Conservation (phyloP, 228 moss, liverwort and hornwort species). For the Sphagnum magellanicum region DNA sequence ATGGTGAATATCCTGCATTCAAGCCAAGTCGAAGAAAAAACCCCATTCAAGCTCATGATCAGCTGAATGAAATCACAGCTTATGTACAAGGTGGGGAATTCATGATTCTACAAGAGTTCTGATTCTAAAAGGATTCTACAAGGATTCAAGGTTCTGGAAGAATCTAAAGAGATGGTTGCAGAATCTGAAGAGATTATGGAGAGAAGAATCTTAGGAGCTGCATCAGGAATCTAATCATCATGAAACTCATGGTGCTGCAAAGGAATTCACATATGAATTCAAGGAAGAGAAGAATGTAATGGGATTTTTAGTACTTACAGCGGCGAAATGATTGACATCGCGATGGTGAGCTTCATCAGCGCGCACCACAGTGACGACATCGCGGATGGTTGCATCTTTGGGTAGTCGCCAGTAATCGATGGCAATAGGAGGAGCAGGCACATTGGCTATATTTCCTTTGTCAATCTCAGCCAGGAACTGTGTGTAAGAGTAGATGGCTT, state of each 20-base stretch:
- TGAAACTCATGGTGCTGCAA: too few relatives aligned
- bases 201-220: too few relatives aligned
- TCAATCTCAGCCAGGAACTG: slow-evolving; percentile 57
- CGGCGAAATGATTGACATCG: slow-evolving; percentile 96
- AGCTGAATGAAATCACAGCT: too few relatives aligned
- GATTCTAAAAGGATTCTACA: too few relatives aligned
- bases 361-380: slow-evolving; percentile 63
- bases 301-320: slow-evolving; percentile 30
- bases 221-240: too few relatives aligned
- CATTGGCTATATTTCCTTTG: slow-evolving; percentile 47
- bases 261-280: too few relatives aligned
- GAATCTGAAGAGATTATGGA: too few relatives aligned
- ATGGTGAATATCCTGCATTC: slow-evolving; percentile 51
- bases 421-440: slow-evolving; percentile 73
- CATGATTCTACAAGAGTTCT: not conserved
- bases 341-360: slow-evolving; percentile 98
- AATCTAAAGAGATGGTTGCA: not conserved
- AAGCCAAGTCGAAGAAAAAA: not conserved
- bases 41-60: not conserved
- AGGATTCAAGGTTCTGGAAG: not conserved
- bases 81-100: not conserved
- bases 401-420: slow-evolving; percentile 94
- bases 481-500: slow-evolving; percentile 83
- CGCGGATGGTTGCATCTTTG: slow-evolving; percentile 56
- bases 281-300: too few relatives aligned